Percentiles rank a stretch among this genome's conserved stretches.
Evolutionary conservation across 106 monocot species (phyloP).

Genomic region (Vanilla planifolia): DNA sequence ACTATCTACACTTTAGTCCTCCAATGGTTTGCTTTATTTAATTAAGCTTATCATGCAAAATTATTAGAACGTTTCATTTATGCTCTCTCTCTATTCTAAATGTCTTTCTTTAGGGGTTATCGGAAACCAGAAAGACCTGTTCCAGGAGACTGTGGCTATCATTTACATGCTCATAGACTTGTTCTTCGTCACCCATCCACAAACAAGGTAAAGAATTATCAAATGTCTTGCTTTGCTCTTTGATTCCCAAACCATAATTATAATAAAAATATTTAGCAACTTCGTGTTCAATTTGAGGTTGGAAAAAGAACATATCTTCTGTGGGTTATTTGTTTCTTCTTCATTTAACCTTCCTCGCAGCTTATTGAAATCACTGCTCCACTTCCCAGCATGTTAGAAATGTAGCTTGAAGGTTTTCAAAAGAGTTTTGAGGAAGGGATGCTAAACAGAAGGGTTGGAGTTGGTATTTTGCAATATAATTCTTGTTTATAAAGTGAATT

Average conservation of each 20-base stretch:
- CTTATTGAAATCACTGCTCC: constrained; percentile 32
- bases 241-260: background rate
- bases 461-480: too few species aligned
- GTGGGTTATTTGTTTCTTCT: background rate
- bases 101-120: constrained; percentile 30
- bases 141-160: constrained; percentile 63
- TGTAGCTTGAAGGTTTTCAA: constrained; percentile 15
- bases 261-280: background rate
- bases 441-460: background rate
- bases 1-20: background rate
- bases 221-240: background rate
- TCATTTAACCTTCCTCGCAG: constrained; percentile 9
- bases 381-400: constrained; percentile 28
- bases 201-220: constrained; percentile 26
- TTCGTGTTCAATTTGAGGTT: background rate
- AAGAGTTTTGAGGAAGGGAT: background rate
- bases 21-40: background rate
- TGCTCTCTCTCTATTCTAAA: background rate
- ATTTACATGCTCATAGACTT: constrained; percentile 49
- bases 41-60: background rate
- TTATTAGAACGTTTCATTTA: background rate
- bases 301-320: background rate
- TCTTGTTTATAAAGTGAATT: too few species aligned
- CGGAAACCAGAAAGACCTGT: constrained; percentile 43
- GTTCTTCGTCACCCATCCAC: constrained; percentile 41